Evolutionary conservation across 352 stramenopile species (phyloP).

Genomic region (Pythium brassicae): DNA sequence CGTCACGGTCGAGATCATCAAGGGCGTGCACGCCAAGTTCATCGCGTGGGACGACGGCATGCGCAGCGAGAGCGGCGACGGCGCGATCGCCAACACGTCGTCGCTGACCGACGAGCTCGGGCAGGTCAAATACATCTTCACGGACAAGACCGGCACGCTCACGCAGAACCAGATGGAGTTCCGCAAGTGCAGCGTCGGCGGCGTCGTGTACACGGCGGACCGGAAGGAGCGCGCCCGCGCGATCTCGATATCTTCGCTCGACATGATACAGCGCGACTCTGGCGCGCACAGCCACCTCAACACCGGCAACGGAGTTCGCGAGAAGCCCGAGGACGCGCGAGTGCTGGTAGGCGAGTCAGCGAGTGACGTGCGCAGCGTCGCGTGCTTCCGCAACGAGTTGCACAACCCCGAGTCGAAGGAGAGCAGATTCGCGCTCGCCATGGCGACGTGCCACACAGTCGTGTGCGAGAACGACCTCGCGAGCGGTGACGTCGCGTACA

Average conservation of each 20-base stretch:
- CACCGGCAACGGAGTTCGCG: background rate
- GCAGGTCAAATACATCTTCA: constrained; percentile 92
- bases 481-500: constrained; percentile 60
- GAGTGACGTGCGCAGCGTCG: constrained; percentile 10
- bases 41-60: constrained; percentile 77
- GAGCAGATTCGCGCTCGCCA: constrained; percentile 58
- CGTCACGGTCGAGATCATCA: constrained; percentile 81
- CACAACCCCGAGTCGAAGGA: constrained; percentile 47
- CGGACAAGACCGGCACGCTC: constrained; percentile 93
- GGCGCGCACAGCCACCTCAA: background rate
- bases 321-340: background rate
- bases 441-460: constrained; percentile 83
- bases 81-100: constrained; percentile 82
- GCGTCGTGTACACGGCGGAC: constrained; percentile 70
- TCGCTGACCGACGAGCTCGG: constrained; percentile 92
- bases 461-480: constrained; percentile 64
- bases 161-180: constrained; percentile 96
- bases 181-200: constrained; percentile 91
- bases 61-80: constrained; percentile 37
- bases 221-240: constrained; percentile 23
- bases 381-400: constrained; percentile 41
- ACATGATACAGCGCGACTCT: constrained; percentile 16
- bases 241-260: constrained; percentile 33
- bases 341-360: constrained; percentile 1
- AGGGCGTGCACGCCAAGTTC: constrained; percentile 69